phyloP scores from a whole-genome alignment of 2,329 filamentous ascomycete genomes.

The Colletotrichum sp. region DNA sequence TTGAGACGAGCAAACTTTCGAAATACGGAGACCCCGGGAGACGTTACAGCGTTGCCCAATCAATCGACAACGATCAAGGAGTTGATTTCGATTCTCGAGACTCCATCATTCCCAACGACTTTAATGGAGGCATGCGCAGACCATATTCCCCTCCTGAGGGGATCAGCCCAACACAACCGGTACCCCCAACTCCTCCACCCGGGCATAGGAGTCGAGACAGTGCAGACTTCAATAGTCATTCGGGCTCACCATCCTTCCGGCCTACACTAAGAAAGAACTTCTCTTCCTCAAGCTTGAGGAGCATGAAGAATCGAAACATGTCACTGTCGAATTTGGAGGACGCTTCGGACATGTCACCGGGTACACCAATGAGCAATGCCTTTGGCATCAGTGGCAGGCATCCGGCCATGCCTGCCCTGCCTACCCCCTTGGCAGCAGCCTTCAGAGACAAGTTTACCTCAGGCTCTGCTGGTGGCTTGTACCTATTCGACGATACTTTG shows the following conservation, averaged over 20 bases:
- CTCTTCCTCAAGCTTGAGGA: conserved; percentile 73
- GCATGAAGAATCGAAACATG: conserved; percentile 76
- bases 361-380: conserved; percentile 74
- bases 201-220: conserved; percentile 35
- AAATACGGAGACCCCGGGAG: neutral
- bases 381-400: conserved; percentile 59
- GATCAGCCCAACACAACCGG: conserved; percentile 21
- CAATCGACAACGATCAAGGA: neutral
- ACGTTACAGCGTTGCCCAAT: conserved; percentile 10
- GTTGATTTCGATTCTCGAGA: neutral
- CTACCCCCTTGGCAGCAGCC: conserved; percentile 69
- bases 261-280: conserved; percentile 68
- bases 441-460: conserved; percentile 65
- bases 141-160: conserved; percentile 18
- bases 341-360: conserved; percentile 70
- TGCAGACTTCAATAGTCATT: conserved; percentile 44
- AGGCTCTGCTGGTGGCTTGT: conserved; percentile 70
- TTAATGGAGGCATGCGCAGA: neutral
- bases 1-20: conserved; percentile 67
- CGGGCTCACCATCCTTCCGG: conserved; percentile 58
- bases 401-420: conserved; percentile 65
- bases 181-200: conserved; percentile 28
- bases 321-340: conserved; percentile 69
- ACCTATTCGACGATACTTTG: conserved; percentile 85
- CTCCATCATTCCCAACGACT: neutral